Conservation (phyloP, 805 yeast species). For the Wickerhamiella brachini region DNA sequence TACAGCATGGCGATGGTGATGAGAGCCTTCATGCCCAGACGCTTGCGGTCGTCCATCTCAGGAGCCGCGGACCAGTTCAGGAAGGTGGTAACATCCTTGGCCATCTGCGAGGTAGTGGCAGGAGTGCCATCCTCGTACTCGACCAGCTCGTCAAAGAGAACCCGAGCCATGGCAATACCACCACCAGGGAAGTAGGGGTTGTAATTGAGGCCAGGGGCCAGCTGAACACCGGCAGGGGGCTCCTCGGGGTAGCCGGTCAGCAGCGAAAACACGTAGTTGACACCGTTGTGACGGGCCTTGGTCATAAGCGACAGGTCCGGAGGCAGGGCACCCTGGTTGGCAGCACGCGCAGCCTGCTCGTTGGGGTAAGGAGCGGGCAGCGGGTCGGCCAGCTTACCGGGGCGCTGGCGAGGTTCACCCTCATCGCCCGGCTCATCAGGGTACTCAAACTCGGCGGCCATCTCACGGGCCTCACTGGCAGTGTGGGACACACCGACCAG, state of each 20-base stretch:
- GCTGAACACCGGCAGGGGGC: slow-evolving; percentile 90
- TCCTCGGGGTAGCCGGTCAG: slow-evolving; percentile 99
- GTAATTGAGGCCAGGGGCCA: slow-evolving; percentile 92
- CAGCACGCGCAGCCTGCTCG: slow-evolving; percentile 99
- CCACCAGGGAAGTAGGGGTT: slow-evolving; percentile 99
- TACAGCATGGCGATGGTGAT: slow-evolving; percentile 65
- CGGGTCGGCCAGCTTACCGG: slow-evolving; percentile 93
- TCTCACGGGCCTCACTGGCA: slow-evolving; percentile 72
- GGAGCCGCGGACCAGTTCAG: slow-evolving; percentile 98
- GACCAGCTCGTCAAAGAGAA: slow-evolving; percentile 89
- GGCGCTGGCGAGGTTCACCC: slow-evolving; percentile 95
- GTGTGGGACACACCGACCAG: slow-evolving; percentile 94
- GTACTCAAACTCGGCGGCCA: slow-evolving; percentile 94
- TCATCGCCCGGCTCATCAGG: slow-evolving; percentile 93
- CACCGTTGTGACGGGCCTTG: slow-evolving; percentile 98
- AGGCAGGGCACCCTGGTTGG: slow-evolving; percentile 97
- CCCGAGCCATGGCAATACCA: slow-evolving; percentile 98
- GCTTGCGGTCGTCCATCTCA: slow-evolving; percentile 96
- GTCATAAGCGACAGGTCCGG: slow-evolving; percentile 95
- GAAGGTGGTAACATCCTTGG: slow-evolving; percentile 92
- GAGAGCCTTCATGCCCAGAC: slow-evolving; percentile 86
- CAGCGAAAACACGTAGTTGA: slow-evolving; percentile 86
- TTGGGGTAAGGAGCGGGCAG: slow-evolving; percentile 92
- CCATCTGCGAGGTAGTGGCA: slow-evolving; percentile 97
- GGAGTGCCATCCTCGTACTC: slow-evolving; percentile 99